Evolutionary conservation across 345 rosid species (phyloP).

Genomic region (Corchorus olitorius): DNA sequence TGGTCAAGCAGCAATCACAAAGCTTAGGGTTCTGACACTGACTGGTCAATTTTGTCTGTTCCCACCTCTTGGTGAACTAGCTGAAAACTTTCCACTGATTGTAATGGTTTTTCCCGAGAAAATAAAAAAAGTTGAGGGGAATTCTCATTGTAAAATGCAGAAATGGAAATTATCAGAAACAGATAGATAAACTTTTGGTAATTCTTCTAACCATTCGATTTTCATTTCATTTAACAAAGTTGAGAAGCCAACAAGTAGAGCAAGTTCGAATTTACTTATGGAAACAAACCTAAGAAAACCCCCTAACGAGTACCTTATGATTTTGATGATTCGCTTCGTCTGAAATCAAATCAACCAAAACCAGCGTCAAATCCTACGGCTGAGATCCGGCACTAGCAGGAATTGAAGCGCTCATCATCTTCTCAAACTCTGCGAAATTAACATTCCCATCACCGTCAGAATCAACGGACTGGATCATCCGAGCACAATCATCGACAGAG

Average conservation of each 20-base stretch:
- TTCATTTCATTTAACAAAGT: no score
- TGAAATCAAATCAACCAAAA: neutral
- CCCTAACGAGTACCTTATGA: no score
- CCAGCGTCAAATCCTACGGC: neutral
- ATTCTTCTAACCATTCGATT: no score
- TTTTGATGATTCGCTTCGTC: neutral
- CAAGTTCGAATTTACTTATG: no score
- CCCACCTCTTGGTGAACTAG: constrained; percentile 19
- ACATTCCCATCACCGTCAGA: constrained; percentile 84
- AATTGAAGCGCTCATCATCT: constrained; percentile 63
- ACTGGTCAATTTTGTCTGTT: constrained; percentile 13
- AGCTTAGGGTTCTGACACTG: constrained; percentile 14
- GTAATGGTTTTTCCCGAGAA: neutral
- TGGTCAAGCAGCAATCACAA: neutral
- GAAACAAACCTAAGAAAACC: no score
- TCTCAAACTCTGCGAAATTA: constrained; percentile 76
- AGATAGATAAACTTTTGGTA: no score
- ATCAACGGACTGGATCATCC: constrained; percentile 77
- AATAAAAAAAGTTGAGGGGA: neutral
- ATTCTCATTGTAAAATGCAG: no score
- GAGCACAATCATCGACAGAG: constrained; percentile 62
- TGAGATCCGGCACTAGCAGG: neutral
- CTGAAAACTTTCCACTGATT: constrained; percentile 23
- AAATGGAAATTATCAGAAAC: no score
- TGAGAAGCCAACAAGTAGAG: no score